Percentiles rank a stretch among this genome's conserved stretches.
Conservation (phyloP, 371 early-diverging fungal genomes). For the Mucor mucedo region DNA sequence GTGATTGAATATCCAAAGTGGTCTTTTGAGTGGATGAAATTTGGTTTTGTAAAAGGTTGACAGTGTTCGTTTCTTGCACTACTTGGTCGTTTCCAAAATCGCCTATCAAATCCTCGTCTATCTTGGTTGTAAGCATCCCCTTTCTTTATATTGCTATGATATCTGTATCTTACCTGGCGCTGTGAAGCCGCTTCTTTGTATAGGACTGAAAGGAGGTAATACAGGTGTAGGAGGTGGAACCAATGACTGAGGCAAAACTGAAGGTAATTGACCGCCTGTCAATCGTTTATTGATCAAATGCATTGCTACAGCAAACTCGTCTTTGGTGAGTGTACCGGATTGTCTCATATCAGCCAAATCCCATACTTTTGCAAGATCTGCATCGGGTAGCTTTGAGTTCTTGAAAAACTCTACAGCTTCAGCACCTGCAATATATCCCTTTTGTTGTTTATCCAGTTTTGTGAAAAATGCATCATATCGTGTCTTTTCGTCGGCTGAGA, state of each 20-base stretch:
- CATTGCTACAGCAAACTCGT: constrained; percentile 95
- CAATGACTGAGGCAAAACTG: constrained; percentile 62
- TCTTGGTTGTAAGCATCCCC: not conserved
- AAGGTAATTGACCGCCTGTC: constrained; percentile 77
- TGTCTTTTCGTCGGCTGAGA: constrained; percentile 70
- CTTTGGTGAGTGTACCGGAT: constrained; percentile 77
- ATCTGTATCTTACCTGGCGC: not conserved
- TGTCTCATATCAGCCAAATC: constrained; percentile 80
- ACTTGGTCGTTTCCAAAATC: constrained; percentile 48
- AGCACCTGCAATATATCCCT: constrained; percentile 49
- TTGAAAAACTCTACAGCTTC: constrained; percentile 85
- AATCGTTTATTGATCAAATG: constrained; percentile 84
- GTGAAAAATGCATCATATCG: constrained; percentile 77
- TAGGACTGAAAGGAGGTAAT: not conserved
- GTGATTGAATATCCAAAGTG: constrained; percentile 28
- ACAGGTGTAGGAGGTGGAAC: constrained; percentile 35
- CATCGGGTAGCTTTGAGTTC: constrained; percentile 77
- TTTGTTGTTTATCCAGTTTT: constrained; percentile 59
- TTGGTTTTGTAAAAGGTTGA: constrained; percentile 49
- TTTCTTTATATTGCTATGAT: not conserved
- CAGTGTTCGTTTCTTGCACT: constrained; percentile 42
- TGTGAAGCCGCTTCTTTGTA: not conserved
- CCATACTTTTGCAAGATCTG: constrained; percentile 83
- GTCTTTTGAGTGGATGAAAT: constrained; percentile 32
- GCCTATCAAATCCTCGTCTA: constrained; percentile 47